Evolutionary conservation across 352 stramenopile genomes (phyloP).

Genomic region (Phytopythium cucurbitacearum): DNA sequence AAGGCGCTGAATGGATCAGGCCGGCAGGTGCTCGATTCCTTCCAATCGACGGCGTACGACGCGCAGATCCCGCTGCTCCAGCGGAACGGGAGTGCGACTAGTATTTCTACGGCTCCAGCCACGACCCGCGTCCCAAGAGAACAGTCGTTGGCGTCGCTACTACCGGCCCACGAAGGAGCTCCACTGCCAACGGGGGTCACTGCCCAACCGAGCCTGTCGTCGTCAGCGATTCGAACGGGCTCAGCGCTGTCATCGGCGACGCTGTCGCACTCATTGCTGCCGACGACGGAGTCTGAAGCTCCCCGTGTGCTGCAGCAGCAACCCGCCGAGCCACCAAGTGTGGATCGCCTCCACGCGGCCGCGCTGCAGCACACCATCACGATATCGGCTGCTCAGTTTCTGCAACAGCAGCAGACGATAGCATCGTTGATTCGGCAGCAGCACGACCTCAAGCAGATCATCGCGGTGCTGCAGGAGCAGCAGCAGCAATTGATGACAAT

Average conservation of each 20-base stretch:
- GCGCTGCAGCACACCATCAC: constrained; percentile 51
- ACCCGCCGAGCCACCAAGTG: background rate
- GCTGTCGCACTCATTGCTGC: background rate
- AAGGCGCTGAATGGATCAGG: constrained; percentile 7
- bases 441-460: constrained; percentile 81
- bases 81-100: background rate
- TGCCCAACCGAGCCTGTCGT: constrained; percentile 1
- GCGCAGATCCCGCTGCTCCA: constrained; percentile 5
- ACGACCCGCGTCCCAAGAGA: constrained; percentile 7
- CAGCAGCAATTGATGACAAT: constrained; percentile 74
- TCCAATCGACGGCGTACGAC: constrained; percentile 2
- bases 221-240: background rate
- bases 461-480: constrained; percentile 69
- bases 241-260: constrained; percentile 1
- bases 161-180: constrained; percentile 1
- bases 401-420: constrained; percentile 83
- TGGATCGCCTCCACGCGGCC: background rate
- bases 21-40: constrained; percentile 11
- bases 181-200: background rate
- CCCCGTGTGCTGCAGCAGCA: constrained; percentile 1
- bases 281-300: background rate
- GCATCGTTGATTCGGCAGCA: constrained; percentile 76
- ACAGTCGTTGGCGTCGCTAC: constrained; percentile 1
- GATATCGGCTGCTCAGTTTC: constrained; percentile 66
- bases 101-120: background rate